Evolutionary conservation across 2,329 filamentous ascomycete genomes (phyloP), one percentile per base, ranked within the genome.

Genomic region (Xylariaceae sp.): DNA sequence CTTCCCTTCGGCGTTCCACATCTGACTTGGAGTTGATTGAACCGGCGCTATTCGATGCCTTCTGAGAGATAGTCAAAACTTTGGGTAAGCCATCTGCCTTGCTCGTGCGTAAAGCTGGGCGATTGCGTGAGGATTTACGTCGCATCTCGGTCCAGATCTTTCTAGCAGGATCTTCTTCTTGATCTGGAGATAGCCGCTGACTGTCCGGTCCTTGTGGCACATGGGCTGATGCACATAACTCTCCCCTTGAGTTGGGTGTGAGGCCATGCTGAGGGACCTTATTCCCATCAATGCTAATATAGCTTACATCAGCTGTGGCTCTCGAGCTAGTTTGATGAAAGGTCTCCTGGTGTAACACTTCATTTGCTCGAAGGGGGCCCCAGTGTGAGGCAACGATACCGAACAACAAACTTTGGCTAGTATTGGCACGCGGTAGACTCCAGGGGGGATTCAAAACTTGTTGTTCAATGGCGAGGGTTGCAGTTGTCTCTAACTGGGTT

Each of bases 401-500:
- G 18, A 77, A 70, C 2, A 84, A 56, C 4, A 74, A 70, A 35
- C 73, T 75, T 0, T 70, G 62, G 1, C 65, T 57, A 2, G 71
- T 70, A 3, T 64, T 63, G 2, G 71, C 71, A 9, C 70, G 72
- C 2, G 79, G 77, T 4, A 78, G 9, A 9, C 21, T 82, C 82
- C 81, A 85, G 18, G 72, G 68, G 0, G 82, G 84, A 6, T 70
- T 57, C 0, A 72, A 63, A 58, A 79, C 77, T 50, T 79, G 75
- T 30, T 77, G 70, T 49, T 75, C 78, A 39, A 86, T 74, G 10
- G 73, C 70, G 7, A 81, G 82, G 2, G 72, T 78, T 4, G 73
- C 79, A 11, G 73, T 75, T 4, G 83, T 86, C 58, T 81, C 75
- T 18, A 86, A 65, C 11, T 65, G 75, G 26, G 81, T 86, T 23